A percentile compares a stretch with the other conserved stretches of the same genome.
phyloP scores from a whole-genome alignment of 75 land plant species.

The Chamaecyparis obtusa region DNA sequence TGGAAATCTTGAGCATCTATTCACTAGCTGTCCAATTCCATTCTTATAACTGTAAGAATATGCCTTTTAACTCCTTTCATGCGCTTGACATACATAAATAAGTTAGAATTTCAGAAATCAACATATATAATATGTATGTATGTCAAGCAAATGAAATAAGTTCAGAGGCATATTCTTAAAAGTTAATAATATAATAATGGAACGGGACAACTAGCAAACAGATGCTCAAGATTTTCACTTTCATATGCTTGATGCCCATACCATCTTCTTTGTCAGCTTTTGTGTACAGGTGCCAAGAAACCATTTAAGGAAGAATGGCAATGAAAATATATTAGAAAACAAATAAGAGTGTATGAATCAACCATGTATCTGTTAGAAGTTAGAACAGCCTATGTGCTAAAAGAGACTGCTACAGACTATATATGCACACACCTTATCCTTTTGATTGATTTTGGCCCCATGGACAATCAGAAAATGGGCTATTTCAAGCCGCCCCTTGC shows the following conservation, averaged over 20 bases:
- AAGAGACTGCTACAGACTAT: neutral
- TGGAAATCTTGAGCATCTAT: neutral
- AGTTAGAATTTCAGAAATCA: neutral
- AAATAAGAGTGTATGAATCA: neutral
- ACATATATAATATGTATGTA: neutral
- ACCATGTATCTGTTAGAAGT: neutral
- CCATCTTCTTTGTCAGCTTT: constrained; percentile 3
- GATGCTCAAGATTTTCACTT: neutral
- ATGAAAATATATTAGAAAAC: neutral
- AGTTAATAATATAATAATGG: neutral
- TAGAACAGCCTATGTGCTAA: neutral
- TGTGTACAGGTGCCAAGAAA: neutral
- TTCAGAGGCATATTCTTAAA: neutral
- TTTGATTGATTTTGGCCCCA: constrained; percentile 80
- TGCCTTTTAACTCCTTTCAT: neutral
- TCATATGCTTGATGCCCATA: neutral
- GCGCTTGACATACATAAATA: neutral
- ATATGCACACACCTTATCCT: constrained; percentile 69
- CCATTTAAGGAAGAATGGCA: neutral
- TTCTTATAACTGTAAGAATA: neutral
- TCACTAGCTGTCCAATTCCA: neutral
- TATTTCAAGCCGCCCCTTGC: constrained; percentile 82
- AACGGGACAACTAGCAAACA: neutral
- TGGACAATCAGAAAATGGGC: constrained; percentile 60
- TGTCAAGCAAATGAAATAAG: neutral